Evolutionary conservation across 2,329 filamentous ascomycete species (phyloP), one percentile per base, ranked within the genome.

Genomic region (Talaromyces pinophilus): DNA sequence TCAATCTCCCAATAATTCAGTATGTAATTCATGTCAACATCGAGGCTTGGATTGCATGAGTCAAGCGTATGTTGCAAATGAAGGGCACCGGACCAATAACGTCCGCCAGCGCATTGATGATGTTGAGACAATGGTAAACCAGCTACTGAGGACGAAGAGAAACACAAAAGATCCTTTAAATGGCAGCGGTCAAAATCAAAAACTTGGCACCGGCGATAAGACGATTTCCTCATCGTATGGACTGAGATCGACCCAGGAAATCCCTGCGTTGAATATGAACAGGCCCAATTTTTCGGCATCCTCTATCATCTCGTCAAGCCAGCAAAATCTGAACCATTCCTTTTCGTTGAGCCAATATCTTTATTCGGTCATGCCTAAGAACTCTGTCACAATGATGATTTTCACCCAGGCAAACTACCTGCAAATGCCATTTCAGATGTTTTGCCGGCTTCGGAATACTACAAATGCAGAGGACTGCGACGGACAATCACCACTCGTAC

Each of bases 21-120:
- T 80, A 1, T 87, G 85, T 66, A 73, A 80, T 35, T 79, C 78
- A 2, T 87, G 85, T 68, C 73, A 76, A 22, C 72, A 80, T 6
- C 80, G 85, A 0, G 76, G 79, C 0, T 75, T 78, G 0, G 68
- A 69, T 46, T 75, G 73, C 59, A 55, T 70, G 40, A 70, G 72
- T 33, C 73, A 75, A 54, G 70, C 68, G 2, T 64, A 66, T 46
- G 13, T 61, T 19, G 66, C 68, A 2, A 19, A 40, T 13, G 25
- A 22, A 2, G 25, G 28, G 1, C 22, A 50, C 30, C 11, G 15
- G 7, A 42, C n/a, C 19, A 44, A 62, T n/a, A 30, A 50, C 4
- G 48, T 67, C 38, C 28, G 44, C 8, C 42, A 33, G 11, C 62
- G 65, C 19, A 65, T 67, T 13, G 38, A 50, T 10, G n/a, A 64